Conservation (phyloP, 2,329 filamentous ascomycete genomes). For the Diaporthe australafricana region DNA sequence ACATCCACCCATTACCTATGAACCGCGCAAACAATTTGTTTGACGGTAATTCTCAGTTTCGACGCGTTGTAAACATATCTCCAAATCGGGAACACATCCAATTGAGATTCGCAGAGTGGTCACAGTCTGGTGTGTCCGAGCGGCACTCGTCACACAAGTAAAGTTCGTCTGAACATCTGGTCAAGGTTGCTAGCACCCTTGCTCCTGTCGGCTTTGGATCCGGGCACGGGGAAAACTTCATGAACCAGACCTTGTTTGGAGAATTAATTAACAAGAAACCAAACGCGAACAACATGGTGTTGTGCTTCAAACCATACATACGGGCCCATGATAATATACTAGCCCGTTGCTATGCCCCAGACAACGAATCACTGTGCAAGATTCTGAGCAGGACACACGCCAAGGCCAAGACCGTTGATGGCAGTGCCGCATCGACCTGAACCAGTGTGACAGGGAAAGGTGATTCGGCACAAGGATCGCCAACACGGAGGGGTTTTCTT, state of each 20-base stretch:
- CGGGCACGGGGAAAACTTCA: too few species aligned
- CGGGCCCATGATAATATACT: too few species aligned
- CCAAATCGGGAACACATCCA: neutral
- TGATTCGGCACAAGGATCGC: neutral
- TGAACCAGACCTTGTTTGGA: too few species aligned
- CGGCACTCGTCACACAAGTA: constrained; percentile 13
- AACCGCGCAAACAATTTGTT: neutral
- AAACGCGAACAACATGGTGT: too few species aligned
- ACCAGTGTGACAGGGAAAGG: neutral
- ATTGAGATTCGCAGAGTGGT: neutral
- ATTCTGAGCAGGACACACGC: too few species aligned
- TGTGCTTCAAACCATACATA: too few species aligned
- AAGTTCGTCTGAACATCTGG: constrained; percentile 1
- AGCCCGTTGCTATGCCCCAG: too few species aligned
- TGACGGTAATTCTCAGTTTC: neutral
- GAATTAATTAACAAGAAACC: too few species aligned
- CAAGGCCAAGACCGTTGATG: neutral
- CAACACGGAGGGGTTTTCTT: neutral
- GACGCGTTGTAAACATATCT: constrained; percentile 19
- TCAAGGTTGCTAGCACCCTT: constrained; percentile 6
- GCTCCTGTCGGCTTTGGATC: too few species aligned
- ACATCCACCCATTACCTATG: constrained; percentile 5
- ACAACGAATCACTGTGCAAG: too few species aligned
- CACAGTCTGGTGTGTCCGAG: constrained; percentile 20
- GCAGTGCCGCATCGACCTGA: neutral